These are phyloP conservation scores for Claviceps quebecensis DNA, from an alignment of 2,329 filamentous ascomycete species.

Conservation along the genomic window DNA sequence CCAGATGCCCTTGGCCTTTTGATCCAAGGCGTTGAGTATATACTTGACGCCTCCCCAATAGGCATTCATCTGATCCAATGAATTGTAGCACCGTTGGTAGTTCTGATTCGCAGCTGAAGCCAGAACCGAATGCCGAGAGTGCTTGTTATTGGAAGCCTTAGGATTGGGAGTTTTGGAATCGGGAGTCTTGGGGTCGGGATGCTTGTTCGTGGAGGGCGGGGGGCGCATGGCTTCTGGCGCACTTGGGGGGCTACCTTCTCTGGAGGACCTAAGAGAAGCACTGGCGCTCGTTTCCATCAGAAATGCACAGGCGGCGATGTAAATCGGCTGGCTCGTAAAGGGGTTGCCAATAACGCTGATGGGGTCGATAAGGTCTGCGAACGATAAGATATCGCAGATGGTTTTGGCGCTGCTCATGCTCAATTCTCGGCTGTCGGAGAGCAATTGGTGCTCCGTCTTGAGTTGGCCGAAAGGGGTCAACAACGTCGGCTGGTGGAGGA, in stretches of 20 bases:
- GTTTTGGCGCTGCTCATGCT: conserved; percentile 87
- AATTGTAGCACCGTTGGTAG: conserved; percentile 77
- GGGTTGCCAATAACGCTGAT: conserved; percentile 80
- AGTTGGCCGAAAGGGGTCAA: conserved; percentile 58
- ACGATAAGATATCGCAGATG: conserved; percentile 76
- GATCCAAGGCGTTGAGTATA: conserved; percentile 72
- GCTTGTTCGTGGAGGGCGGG: background rate
- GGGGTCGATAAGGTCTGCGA: conserved; percentile 72
- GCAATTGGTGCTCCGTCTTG: conserved; percentile 51
- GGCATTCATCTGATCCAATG: conserved; percentile 62
- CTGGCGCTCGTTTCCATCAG: conserved; percentile 67
- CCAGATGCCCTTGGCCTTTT: conserved; percentile 75
- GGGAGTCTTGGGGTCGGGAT: too few species aligned
- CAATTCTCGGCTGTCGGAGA: conserved; percentile 65
- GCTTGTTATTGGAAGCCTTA: conserved; percentile 18
- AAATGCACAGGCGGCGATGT: conserved; percentile 81
- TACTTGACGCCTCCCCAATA: conserved; percentile 85
- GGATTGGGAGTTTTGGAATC: background rate
- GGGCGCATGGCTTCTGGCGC: conserved; percentile 4
- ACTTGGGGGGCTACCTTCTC: conserved; percentile 37
- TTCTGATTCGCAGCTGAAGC: conserved; percentile 75
- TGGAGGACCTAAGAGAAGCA: conserved; percentile 45
- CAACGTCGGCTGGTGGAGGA: conserved; percentile 72
- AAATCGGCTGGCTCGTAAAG: conserved; percentile 82
- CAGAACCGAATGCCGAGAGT: conserved; percentile 57